Conservation (phyloP, 352 stramenopile genomes). For the Plasmopara viticola region DNA sequence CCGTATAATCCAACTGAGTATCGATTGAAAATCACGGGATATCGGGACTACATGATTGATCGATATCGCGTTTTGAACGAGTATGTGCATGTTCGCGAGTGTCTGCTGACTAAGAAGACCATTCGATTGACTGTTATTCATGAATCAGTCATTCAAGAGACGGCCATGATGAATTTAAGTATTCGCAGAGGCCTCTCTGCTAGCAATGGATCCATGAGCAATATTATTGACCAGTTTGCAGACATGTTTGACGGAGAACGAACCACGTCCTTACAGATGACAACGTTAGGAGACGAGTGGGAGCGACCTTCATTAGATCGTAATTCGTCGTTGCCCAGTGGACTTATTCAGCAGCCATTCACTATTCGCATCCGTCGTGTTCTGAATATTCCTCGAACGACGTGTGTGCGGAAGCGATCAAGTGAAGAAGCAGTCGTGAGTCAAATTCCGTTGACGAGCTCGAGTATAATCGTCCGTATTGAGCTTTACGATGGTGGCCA, state of each 20-base stretch:
- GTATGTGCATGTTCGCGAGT: conserved; percentile 85
- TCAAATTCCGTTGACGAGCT: conserved; percentile 41
- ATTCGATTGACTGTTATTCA: conserved; percentile 81
- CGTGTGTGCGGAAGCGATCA: conserved; percentile 54
- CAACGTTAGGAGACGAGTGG: conserved; percentile 62
- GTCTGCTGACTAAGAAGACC: conserved; percentile 81
- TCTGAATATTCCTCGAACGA: conserved; percentile 76
- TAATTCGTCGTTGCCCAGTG: conserved; percentile 41
- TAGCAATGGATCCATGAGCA: conserved; percentile 23
- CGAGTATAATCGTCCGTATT: conserved; percentile 67
- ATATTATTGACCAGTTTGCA: conserved; percentile 44
- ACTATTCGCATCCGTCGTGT: conserved; percentile 68
- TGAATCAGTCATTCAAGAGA: conserved; percentile 81
- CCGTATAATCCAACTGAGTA: conserved; percentile 81
- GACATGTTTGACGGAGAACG: conserved; percentile 55
- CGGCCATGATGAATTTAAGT: conserved; percentile 66
- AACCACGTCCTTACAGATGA: conserved; percentile 63
- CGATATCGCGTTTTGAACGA: conserved; percentile 77
- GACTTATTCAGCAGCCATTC: conserved; percentile 56
- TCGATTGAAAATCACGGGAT: conserved; percentile 80
- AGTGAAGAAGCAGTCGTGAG: conserved; percentile 60
- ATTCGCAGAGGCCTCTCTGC: conserved; percentile 59
- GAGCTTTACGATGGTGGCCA: conserved; percentile 72
- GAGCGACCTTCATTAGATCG: conserved; percentile 38
- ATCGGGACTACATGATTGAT: conserved; percentile 83